Evolutionary conservation across 352 stramenopile genomes (phyloP), one percentile per base, ranked within the genome.

Genomic region (Phytophthora cactorum): DNA sequence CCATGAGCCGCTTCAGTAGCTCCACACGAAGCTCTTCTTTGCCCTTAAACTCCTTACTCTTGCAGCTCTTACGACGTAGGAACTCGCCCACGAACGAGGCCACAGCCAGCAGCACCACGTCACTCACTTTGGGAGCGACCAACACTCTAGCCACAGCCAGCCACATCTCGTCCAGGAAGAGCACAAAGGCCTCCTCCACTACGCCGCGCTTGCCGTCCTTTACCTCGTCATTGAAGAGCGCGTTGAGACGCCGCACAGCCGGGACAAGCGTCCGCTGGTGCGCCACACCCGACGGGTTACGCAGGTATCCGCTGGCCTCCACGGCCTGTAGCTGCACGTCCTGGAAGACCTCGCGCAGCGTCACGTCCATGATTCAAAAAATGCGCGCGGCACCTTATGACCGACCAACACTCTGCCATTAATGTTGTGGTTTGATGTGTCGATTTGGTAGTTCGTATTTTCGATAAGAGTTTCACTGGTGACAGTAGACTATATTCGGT

Each of bases 161-260:
- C 81, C 85, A 90, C 29, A 86, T 57, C 63, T 90, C 86, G 14
- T 91, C 74, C 32, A 90, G 57, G 49, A 91, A 93, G 28, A 90
- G 66, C 38, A 58, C 52, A 63, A 85, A 90, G 15, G 75, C 68
- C 53, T 91, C 83, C 59, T 91, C 81, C 27, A 79, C 65, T 10
- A 86, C 65, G 8, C 68, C 59, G 4, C 61, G 66, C 5, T 72
- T 69, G 27, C 53, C 60, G 11, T 84, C 74, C 28, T 69, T 64
- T 25, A 90, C 79, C n/a, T 84, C 83, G 6, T 86, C 71, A 5
- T 52, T 39, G 50, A 86, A 90, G 25, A 91, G 66, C 64, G 75
- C 47, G 31, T 75, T 59, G 22, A 91, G 69, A 4, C 83, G 77
- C 8, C 79, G 73, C 68, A 90, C 63, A 9, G 81, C 75, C n/a